Evolutionary conservation across 2,329 filamentous ascomycete genomes (phyloP).

Genomic region (Ilyonectria robusta): DNA sequence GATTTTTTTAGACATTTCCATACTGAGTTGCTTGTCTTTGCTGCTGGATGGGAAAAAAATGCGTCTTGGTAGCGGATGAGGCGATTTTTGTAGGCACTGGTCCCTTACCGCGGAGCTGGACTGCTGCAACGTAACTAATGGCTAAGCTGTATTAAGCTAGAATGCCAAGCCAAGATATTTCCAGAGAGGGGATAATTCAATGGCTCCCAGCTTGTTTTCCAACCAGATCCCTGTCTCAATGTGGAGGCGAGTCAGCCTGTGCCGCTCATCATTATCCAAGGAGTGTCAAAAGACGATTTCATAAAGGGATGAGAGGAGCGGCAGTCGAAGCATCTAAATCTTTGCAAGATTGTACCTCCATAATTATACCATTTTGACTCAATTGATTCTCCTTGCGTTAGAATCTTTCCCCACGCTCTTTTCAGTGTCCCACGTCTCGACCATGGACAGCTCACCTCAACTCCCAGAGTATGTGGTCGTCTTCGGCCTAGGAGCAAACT

Average conservation of each 20-base stretch:
- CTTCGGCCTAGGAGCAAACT: constrained; percentile 8
- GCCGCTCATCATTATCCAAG: too few relatives aligned
- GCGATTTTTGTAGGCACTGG: neutral
- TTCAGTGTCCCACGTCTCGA: too few relatives aligned
- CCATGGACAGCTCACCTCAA: neutral
- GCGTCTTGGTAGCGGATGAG: constrained; percentile 1
- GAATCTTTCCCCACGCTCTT: neutral
- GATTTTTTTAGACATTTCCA: neutral
- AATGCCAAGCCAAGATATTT: constrained; percentile 19
- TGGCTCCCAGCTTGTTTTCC: constrained; percentile 2
- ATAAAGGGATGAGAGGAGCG: too few relatives aligned
- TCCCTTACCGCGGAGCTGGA: neutral
- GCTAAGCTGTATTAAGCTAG: neutral
- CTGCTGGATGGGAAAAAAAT: neutral
- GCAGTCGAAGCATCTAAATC: too few relatives aligned
- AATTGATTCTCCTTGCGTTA: neutral
- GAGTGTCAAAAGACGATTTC: too few relatives aligned
- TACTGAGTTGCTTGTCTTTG: neutral
- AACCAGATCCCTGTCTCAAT: too few relatives aligned
- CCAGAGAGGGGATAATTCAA: constrained; percentile 7
- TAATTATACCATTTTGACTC: too few relatives aligned
- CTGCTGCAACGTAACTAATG: neutral
- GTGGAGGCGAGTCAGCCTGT: too few relatives aligned
- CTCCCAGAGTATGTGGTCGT: constrained; percentile 8
- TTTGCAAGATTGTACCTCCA: too few relatives aligned